Percentiles rank a stretch among this genome's conserved stretches.
These are phyloP conservation scores for Fusarium nygamai DNA, from an alignment of 2,329 filamentous ascomycete species.

Conservation along the genomic window DNA sequence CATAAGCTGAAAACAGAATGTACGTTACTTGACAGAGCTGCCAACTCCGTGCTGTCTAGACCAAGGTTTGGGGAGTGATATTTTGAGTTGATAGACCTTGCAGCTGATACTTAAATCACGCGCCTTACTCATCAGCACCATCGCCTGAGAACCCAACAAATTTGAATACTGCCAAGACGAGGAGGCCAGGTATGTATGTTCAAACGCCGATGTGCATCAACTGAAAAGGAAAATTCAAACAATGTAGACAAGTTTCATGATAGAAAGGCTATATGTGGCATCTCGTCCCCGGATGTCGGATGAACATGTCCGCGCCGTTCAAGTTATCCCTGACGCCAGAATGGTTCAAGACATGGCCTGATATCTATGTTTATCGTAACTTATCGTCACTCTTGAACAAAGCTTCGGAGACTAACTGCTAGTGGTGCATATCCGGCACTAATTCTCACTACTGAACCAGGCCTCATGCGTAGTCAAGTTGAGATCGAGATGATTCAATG, in stretches of 20 bases:
- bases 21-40: not conserved
- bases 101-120: not conserved
- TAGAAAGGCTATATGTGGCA: not conserved
- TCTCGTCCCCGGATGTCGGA: not conserved
- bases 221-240: too few species aligned
- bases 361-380: not conserved
- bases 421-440: not conserved
- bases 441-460: not conserved
- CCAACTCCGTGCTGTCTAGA: not conserved
- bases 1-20: not conserved
- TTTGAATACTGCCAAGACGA: not conserved
- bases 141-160: not conserved
- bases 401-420: slow-evolving; percentile 2
- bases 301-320: not conserved
- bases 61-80: not conserved
- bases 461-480: not conserved
- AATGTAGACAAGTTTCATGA: too few species aligned
- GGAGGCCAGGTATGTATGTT: too few species aligned
- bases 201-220: not conserved
- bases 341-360: not conserved
- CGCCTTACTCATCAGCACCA: not conserved
- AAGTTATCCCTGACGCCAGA: not conserved
- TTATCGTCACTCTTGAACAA: not conserved
- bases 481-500: not conserved
- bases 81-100: not conserved